Evolutionary conservation across 768 basidiomycete genomes (phyloP), one percentile per base, ranked within the genome.

Genomic region (Sistotremastrum niveocremeum): DNA sequence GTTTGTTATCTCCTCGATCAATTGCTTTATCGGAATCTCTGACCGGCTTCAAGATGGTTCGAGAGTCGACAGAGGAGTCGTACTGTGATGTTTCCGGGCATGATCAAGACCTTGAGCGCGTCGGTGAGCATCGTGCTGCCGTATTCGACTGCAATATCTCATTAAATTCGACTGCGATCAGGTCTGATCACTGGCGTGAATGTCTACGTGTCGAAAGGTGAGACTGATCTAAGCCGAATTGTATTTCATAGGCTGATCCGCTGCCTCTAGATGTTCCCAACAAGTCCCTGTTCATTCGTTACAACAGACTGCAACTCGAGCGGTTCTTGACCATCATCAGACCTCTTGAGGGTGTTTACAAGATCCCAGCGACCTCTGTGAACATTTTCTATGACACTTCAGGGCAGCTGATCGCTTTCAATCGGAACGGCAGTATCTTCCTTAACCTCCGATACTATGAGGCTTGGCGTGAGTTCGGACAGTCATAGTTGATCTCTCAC

Each of bases 341-440:
- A 0, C 77, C 79, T 0, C 69, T 97, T 12, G 71, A 77, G 4
- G 59, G 68, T 32, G 68, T 93, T 10, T 98, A 88, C 60, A 70
- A 72, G 51, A 73, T 97, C 34, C 79, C 88, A 1, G 62, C 77
- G 30, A 63, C 73, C 0, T 82, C 81, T 40, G 54, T 95, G 48
- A 87, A 94, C 54, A 72, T 99, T 4, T 98, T 98, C 60, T 83
- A 79, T 61, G 93, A 98, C 57, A 58, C 70, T 20, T 64, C 67
- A 4, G 93, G 94, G 1, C 80, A 79, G 2, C 64, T 85, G 8
- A 94, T 98, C 46, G 95, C 91, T 1, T 98, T 99, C 69, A 99
- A 97, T 60, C 70, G 90, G 30, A 77, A 77, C 41, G 89, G 84
- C 3, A 84, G 83, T 48, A 70, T 98, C 10, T 98, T 89, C 62